A percentile compares a stretch with the other conserved stretches of the same genome.
Conservation (phyloP, 352 stramenopile species). For the Globisporangium paroecandrum region DNA sequence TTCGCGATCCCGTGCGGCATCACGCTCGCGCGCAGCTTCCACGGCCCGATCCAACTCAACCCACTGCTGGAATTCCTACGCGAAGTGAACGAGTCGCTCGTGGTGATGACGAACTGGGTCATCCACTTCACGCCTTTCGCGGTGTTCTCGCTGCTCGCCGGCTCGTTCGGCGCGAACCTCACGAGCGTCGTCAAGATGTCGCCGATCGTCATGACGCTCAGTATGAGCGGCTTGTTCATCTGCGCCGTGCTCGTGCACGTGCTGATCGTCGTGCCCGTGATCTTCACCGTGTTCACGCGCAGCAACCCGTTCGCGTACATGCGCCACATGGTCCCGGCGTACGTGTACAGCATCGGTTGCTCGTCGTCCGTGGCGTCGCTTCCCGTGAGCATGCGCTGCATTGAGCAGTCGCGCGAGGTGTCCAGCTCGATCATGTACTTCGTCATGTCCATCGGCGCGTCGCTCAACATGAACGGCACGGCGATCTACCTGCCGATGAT, state of each 20-base stretch:
- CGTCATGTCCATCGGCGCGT: conserved; percentile 61
- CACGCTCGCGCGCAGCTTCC: conserved; percentile 64
- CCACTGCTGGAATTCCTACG: conserved; percentile 75
- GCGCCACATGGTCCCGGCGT: conserved; percentile 58
- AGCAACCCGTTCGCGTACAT: conserved; percentile 77
- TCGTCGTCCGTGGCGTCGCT: conserved; percentile 74
- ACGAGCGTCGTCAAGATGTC: conserved; percentile 35
- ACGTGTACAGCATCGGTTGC: conserved; percentile 69
- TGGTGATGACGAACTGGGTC: conserved; percentile 72
- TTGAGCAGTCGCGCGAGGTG: conserved; percentile 52
- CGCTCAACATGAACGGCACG: conserved; percentile 74
- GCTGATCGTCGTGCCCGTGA: conserved; percentile 50
- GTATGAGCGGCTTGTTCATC: conserved; percentile 41
- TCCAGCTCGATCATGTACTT: conserved; percentile 67
- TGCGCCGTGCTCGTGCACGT: conserved; percentile 55
- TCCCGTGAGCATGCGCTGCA: conserved; percentile 55
- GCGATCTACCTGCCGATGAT: conserved; percentile 73
- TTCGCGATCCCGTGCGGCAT: conserved; percentile 68
- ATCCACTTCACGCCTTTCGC: conserved; percentile 71
- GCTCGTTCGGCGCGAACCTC: conserved; percentile 50
- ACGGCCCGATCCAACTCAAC: conserved; percentile 67
- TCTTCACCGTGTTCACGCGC: conserved; percentile 58
- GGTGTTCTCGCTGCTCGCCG: conserved; percentile 65
- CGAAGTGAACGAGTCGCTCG: conserved; percentile 74
- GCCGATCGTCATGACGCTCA: conserved; percentile 37